Conservation (phyloP, 2,329 filamentous ascomycete genomes). For the Fusarium concolor region DNA sequence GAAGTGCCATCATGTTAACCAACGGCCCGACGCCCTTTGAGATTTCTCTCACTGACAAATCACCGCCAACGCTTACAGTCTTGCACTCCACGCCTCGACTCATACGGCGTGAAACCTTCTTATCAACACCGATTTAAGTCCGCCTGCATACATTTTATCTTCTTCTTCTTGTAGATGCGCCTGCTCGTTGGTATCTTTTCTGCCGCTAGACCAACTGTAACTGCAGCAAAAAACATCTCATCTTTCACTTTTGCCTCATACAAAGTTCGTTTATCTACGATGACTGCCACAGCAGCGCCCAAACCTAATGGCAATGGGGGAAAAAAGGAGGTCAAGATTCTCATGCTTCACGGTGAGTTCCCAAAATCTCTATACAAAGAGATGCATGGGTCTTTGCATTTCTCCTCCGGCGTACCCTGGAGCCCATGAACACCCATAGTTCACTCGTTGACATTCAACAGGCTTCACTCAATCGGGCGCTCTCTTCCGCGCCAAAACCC, state of each 20-base stretch:
- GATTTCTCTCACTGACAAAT: slow-evolving; percentile 45
- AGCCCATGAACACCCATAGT: slow-evolving; percentile 6
- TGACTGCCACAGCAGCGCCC: slow-evolving; percentile 41
- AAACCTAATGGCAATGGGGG: slow-evolving; percentile 50
- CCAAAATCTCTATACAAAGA: background rate
- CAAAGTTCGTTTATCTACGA: slow-evolving; percentile 35
- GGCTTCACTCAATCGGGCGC: slow-evolving; percentile 92
- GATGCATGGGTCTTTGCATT: background rate
- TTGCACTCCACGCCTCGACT: slow-evolving; percentile 38
- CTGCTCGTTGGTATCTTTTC: slow-evolving; percentile 25
- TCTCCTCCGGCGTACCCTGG: background rate
- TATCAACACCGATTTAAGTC: slow-evolving; percentile 6
- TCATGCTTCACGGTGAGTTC: slow-evolving; percentile 78
- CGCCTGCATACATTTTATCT: background rate
- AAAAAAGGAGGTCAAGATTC: slow-evolving; percentile 71
- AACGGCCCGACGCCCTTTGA: slow-evolving; percentile 32
- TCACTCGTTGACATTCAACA: slow-evolving; percentile 45
- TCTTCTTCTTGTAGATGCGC: slow-evolving; percentile 37
- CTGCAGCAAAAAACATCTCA: slow-evolving; percentile 21
- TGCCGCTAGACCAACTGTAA: slow-evolving; percentile 29
- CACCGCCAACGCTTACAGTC: slow-evolving; percentile 24
- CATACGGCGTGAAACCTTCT: slow-evolving; percentile 30
- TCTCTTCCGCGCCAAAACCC: slow-evolving; percentile 88
- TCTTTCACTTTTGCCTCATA: slow-evolving; percentile 13
- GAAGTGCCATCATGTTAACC: slow-evolving; percentile 23